These are phyloP conservation scores for Kwoniella sp. DNA, from an alignment of 768 basidiomycete genomes.

Conservation along the genomic window DNA sequence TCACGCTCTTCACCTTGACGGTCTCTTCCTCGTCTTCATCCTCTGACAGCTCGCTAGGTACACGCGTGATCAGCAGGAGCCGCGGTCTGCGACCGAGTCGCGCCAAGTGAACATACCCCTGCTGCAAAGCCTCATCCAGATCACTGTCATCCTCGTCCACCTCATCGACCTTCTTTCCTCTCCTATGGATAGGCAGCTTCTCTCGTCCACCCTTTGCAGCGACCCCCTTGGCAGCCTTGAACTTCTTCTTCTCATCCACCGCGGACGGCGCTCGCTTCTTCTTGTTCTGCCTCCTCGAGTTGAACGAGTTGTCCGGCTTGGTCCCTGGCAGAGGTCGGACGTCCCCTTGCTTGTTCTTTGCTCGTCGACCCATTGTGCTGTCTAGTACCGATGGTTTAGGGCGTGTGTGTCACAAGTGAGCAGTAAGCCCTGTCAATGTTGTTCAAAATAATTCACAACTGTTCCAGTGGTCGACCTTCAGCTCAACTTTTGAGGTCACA, in stretches of 20 bases:
- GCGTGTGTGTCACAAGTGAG: too few relatives aligned
- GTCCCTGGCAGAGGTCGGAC: slow-evolving; percentile 41
- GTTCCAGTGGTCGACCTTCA: too few relatives aligned
- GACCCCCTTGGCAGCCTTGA: slow-evolving; percentile 26
- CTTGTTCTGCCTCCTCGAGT: slow-evolving; percentile 19
- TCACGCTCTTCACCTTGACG: slow-evolving; percentile 37
- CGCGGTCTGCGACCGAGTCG: too few relatives aligned
- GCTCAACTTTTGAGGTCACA: too few relatives aligned
- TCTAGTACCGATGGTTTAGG: too few relatives aligned
- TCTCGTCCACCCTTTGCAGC: slow-evolving; percentile 13
- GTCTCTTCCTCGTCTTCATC: slow-evolving; percentile 42
- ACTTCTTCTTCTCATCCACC: slow-evolving; percentile 19
- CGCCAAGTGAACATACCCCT: slow-evolving; percentile 22
- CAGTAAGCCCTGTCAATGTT: too few relatives aligned
- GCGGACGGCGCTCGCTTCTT: slow-evolving; percentile 40
- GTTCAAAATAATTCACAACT: too few relatives aligned
- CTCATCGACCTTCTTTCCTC: slow-evolving; percentile 34
- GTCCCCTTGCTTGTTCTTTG: slow-evolving; percentile 45
- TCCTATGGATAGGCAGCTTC: slow-evolving; percentile 15
- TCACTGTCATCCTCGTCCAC: slow-evolving; percentile 43
- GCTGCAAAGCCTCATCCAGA: slow-evolving; percentile 40
- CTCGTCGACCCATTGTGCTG: slow-evolving; percentile 47
- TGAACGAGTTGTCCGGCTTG: slow-evolving; percentile 21
- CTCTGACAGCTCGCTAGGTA: slow-evolving; percentile 35
- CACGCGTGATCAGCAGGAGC: neutral